Conservation (phyloP, 495 filamentous ascomycete species). For the Coniosporium apollinis region DNA sequence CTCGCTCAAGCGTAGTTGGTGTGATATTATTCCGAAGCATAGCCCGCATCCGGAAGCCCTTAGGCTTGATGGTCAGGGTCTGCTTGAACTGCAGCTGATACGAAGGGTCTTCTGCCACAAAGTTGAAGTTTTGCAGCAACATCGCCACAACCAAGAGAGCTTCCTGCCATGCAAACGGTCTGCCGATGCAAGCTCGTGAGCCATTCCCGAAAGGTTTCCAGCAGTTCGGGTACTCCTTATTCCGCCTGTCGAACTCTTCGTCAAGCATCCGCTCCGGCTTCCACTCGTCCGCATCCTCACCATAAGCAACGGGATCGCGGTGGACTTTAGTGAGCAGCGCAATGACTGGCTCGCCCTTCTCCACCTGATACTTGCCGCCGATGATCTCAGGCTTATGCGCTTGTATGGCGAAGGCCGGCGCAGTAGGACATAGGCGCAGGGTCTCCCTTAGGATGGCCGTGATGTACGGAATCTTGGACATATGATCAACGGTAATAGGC, state of each 20-base stretch:
- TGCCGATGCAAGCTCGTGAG: constrained; percentile 32
- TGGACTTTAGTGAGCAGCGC: constrained; percentile 44
- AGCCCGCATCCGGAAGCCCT: constrained; percentile 53
- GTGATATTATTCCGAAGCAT: constrained; percentile 40
- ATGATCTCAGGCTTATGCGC: constrained; percentile 34
- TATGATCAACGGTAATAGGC: constrained; percentile 46
- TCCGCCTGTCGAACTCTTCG: constrained; percentile 40
- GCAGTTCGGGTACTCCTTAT: constrained; percentile 32
- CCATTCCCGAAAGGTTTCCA: constrained; percentile 54
- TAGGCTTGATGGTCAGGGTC: constrained; percentile 63
- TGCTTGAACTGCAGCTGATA: constrained; percentile 53
- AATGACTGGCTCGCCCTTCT: constrained; percentile 43
- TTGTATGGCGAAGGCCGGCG: constrained; percentile 36
- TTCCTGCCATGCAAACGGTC: constrained; percentile 50
- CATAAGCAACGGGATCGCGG: constrained; percentile 48
- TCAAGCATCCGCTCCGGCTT: constrained; percentile 50
- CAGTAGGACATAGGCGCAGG: constrained; percentile 46
- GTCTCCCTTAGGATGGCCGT: constrained; percentile 55
- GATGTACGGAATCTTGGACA: constrained; percentile 49
- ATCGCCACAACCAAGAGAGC: constrained; percentile 34
- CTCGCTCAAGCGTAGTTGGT: constrained; percentile 39
- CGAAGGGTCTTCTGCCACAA: constrained; percentile 34
- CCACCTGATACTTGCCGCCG: constrained; percentile 50
- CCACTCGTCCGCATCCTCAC: constrained; percentile 37
- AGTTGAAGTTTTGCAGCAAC: constrained; percentile 47